These are phyloP conservation scores for Paracorniculantispora psalliotae DNA, from an alignment of 2,329 filamentous ascomycete species.

Conservation along the genomic window DNA sequence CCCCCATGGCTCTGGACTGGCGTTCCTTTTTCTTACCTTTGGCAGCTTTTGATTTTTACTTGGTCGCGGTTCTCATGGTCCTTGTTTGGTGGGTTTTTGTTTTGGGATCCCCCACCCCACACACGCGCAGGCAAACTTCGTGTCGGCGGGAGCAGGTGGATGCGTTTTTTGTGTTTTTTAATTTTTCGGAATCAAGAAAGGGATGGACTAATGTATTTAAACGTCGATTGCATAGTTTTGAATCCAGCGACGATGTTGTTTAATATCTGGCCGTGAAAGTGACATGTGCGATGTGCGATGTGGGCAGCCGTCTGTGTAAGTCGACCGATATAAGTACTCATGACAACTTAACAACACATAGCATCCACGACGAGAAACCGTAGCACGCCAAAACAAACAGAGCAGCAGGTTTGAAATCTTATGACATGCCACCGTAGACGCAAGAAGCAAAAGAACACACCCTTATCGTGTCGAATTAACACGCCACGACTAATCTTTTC, in stretches of 20 bases:
- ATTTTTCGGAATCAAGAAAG: neutral
- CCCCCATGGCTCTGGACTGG: slow-evolving; percentile 9
- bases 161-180: neutral
- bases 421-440: no score
- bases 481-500: no score
- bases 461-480: no score
- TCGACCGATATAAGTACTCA: no score
- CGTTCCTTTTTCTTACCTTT: neutral
- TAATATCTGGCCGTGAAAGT: neutral
- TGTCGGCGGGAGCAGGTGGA: neutral
- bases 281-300: neutral
- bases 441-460: no score
- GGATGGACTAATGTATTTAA: slow-evolving; percentile 4
- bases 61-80: slow-evolving; percentile 2
- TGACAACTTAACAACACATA: no score
- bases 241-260: neutral
- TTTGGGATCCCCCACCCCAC: neutral
- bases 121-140: neutral
- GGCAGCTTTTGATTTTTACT: neutral
- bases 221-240: slow-evolving; percentile 8
- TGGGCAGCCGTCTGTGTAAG: no score
- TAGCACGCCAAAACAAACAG: no score
- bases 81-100: neutral
- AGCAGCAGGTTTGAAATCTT: no score
- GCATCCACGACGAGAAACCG: no score